Conservation (phyloP, 441 rosid genomes). For the Raphanus hybrid region DNA sequence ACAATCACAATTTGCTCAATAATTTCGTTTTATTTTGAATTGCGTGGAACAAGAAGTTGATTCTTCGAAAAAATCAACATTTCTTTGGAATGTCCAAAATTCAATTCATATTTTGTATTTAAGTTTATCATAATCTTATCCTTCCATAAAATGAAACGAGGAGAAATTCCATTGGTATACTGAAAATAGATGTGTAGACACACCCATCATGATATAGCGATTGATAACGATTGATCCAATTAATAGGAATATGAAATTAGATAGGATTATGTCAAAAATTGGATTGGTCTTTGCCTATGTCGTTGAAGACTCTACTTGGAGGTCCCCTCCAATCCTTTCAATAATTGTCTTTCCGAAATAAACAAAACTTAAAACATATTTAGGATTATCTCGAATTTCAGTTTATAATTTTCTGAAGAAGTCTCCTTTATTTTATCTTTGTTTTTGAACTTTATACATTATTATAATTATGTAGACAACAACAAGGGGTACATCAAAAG, state of each 20-base stretch:
- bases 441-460: neutral
- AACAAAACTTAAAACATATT: neutral
- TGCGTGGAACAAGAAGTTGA: neutral
- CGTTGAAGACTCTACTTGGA: slow-evolving; percentile 1
- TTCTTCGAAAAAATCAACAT: neutral
- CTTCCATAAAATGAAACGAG: slow-evolving; percentile 1
- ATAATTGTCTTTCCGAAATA: neutral
- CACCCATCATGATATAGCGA: slow-evolving; percentile 5
- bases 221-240: slow-evolving; percentile 4
- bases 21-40: neutral
- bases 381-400: neutral
- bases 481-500: slow-evolving; percentile 32
- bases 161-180: neutral
- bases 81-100: neutral
- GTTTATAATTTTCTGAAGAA: neutral
- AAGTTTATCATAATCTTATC: neutral
- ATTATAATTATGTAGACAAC: slow-evolving; percentile 7
- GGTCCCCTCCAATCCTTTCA: slow-evolving; percentile 17
- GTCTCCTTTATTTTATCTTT: neutral
- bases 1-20: neutral
- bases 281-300: slow-evolving; percentile 19
- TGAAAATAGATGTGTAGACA: slow-evolving; percentile 2
- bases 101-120: neutral
- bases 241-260: slow-evolving; percentile 9
- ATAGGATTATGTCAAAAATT: slow-evolving; percentile 11